Percentiles rank a stretch among this genome's conserved stretches.
Evolutionary conservation across 2,329 filamentous ascomycete genomes (phyloP).

Genomic region (Plectosphaerella sp.): DNA sequence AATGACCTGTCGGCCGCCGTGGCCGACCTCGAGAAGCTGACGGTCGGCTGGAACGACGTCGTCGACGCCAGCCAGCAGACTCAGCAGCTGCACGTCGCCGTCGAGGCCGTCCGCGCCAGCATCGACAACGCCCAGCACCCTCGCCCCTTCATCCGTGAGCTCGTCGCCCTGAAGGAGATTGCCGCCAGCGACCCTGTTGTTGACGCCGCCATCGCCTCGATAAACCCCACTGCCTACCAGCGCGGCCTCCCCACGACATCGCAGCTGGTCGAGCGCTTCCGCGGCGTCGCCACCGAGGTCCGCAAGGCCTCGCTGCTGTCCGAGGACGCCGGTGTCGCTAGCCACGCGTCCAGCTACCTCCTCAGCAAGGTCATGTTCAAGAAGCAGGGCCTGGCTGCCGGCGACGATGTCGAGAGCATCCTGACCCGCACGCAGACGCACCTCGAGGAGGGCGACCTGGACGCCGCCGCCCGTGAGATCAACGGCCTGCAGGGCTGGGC

Average conservation of each 20-base stretch:
- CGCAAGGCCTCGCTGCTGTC: conserved; percentile 90
- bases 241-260: conserved; percentile 78
- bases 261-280: conserved; percentile 92
- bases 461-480: conserved; percentile 90
- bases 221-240: conserved; percentile 92
- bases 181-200: conserved; percentile 80
- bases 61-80: conserved; percentile 88
- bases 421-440: conserved; percentile 84
- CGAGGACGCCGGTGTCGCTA: conserved; percentile 89
- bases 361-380: conserved; percentile 95
- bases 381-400: conserved; percentile 79
- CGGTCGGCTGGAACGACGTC: conserved; percentile 83
- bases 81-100: conserved; percentile 92
- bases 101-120: conserved; percentile 84
- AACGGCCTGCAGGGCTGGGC: conserved; percentile 91
- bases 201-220: conserved; percentile 90
- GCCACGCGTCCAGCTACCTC: conserved; percentile 84
- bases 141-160: conserved; percentile 83
- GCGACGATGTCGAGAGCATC: conserved; percentile 90
- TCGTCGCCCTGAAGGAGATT: conserved; percentile 92
- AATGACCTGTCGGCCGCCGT: conserved; percentile 74
- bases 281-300: conserved; percentile 85
- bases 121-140: conserved; percentile 72
- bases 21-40: conserved; percentile 79
- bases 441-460: conserved; percentile 88